Percentiles rank a stretch among this genome's conserved stretches.
These are phyloP conservation scores for Microascus cirrosus DNA, from an alignment of 2,329 filamentous ascomycete genomes.

Conservation along the genomic window DNA sequence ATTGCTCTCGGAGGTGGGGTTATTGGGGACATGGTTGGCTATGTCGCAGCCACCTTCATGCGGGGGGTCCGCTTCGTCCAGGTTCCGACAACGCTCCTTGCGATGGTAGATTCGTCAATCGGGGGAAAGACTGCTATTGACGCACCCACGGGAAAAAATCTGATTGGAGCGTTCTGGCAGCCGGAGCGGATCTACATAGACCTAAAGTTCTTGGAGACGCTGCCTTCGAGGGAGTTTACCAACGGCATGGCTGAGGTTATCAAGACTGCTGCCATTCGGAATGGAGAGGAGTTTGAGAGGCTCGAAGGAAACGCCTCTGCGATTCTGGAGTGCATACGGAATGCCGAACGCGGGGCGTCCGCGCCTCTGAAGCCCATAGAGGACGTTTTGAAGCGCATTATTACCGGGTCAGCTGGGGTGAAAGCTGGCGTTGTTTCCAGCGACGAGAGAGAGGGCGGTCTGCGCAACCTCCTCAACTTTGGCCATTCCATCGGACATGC, in stretches of 20 bases:
- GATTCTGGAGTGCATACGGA: slow-evolving; percentile 62
- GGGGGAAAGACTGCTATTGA: slow-evolving; percentile 98
- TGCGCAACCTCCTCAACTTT: slow-evolving; percentile 93
- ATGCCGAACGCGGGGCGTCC: slow-evolving; percentile 20
- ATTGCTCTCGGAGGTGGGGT: slow-evolving; percentile 93
- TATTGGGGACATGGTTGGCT: slow-evolving; percentile 96
- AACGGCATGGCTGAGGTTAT: slow-evolving; percentile 98
- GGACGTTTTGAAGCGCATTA: slow-evolving; percentile 62
- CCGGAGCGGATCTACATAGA: slow-evolving; percentile 91
- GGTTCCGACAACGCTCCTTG: slow-evolving; percentile 84
- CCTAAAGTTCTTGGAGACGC: slow-evolving; percentile 77
- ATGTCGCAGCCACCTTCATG: slow-evolving; percentile 98
- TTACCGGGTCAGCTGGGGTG: slow-evolving; percentile 81
- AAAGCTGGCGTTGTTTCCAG: slow-evolving; percentile 92
- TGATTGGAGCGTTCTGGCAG: slow-evolving; percentile 95
- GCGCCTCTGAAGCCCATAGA: slow-evolving; percentile 53
- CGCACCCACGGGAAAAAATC: slow-evolving; percentile 88
- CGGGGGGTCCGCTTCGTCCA: slow-evolving; percentile 92
- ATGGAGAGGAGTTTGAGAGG: slow-evolving; percentile 73
- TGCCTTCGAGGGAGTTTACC: slow-evolving; percentile 86
- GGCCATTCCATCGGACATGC: slow-evolving; percentile 97
- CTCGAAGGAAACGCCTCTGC: slow-evolving; percentile 71
- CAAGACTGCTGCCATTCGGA: slow-evolving; percentile 95
- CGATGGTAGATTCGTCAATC: slow-evolving; percentile 98
- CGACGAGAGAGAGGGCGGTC: slow-evolving; percentile 86